Percentiles rank a stretch among this genome's conserved stretches.
These are phyloP conservation scores for Ogataea nitratoaversa DNA, from an alignment of 805 yeast species.

Conservation along the genomic window DNA sequence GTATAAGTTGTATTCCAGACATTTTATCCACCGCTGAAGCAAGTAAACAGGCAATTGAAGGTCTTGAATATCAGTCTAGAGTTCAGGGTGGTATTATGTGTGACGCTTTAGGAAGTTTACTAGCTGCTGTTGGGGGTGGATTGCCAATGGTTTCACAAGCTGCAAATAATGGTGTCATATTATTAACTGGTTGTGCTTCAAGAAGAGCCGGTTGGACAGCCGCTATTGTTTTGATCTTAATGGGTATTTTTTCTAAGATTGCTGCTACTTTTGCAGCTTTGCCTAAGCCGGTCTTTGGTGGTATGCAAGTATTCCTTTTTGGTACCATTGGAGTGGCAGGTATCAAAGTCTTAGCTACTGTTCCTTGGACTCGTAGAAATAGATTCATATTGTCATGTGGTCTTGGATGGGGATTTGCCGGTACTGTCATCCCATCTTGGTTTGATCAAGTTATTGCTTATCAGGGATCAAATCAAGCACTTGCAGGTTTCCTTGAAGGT, in stretches of 20 bases:
- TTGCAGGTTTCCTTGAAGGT: conserved; percentile 39
- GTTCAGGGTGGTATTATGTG: conserved; percentile 81
- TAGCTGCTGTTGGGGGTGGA: conserved; percentile 67
- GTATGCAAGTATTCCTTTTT: conserved; percentile 52
- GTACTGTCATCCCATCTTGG: conserved; percentile 38
- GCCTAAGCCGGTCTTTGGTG: conserved; percentile 69
- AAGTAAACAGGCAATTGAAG: conserved; percentile 69
- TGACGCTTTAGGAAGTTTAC: conserved; percentile 67
- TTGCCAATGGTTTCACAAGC: conserved; percentile 82
- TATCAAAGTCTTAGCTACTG: conserved; percentile 30
- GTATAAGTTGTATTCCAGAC: conserved; percentile 84
- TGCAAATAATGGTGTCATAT: conserved; percentile 83
- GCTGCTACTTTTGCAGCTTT: conserved; percentile 72
- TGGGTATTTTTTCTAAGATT: conserved; percentile 77
- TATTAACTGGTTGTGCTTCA: conserved; percentile 79
- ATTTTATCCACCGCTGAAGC: conserved; percentile 86
- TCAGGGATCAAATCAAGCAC: conserved; percentile 32
- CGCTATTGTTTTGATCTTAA: conserved; percentile 62
- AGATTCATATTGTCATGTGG: conserved; percentile 42
- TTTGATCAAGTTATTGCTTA: conserved; percentile 38
- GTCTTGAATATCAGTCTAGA: conserved; percentile 67
- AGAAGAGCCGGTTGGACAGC: conserved; percentile 41
- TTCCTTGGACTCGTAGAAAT: conserved; percentile 36
- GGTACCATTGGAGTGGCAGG: conserved; percentile 32
- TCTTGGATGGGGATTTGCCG: conserved; percentile 39